Percentiles rank a stretch among this genome's conserved stretches.
Evolutionary conservation across 441 rosid genomes (phyloP).

Genomic region (Isatis lusitanica): DNA sequence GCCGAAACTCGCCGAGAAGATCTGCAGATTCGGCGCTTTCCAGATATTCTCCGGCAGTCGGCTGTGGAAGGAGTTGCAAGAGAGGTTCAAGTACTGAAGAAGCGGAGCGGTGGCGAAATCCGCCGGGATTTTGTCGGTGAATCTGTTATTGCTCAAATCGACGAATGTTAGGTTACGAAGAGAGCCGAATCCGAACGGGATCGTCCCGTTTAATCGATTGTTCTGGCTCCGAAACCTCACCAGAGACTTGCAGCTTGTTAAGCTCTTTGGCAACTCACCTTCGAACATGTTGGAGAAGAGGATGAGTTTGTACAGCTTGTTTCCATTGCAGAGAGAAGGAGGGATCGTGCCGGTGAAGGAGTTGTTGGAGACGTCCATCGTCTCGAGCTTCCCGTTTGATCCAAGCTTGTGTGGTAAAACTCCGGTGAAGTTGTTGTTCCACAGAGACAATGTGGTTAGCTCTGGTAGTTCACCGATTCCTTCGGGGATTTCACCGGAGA

Average conservation of each 20-base stretch:
- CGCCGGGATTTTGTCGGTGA: conserved; percentile 61
- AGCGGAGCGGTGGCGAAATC: conserved; percentile 64
- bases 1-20: conserved; percentile 66
- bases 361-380: conserved; percentile 78
- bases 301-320: conserved; percentile 71
- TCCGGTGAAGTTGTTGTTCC: conserved; percentile 79
- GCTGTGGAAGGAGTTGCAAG: conserved; percentile 54
- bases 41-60: conserved; percentile 60
- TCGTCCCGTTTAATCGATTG: conserved; percentile 65
- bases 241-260: conserved; percentile 63
- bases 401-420: conserved; percentile 78
- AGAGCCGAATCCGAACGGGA: conserved; percentile 72
- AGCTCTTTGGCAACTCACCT: conserved; percentile 51
- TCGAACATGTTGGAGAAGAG: conserved; percentile 78
- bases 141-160: conserved; percentile 70
- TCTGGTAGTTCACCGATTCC: conserved; percentile 64
- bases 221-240: conserved; percentile 65
- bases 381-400: conserved; percentile 62
- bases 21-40: conserved; percentile 64
- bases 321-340: conserved; percentile 69
- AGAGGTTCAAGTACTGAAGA: conserved; percentile 74
- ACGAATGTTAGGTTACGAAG: conserved; percentile 60
- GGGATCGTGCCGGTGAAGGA: conserved; percentile 77
- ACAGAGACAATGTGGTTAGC: conserved; percentile 57
- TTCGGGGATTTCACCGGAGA: conserved; percentile 64